Evolutionary conservation across 495 filamentous ascomycete genomes (phyloP), one percentile per base, ranked within the genome.

Genomic region (Hypomontagnella monticulosa): DNA sequence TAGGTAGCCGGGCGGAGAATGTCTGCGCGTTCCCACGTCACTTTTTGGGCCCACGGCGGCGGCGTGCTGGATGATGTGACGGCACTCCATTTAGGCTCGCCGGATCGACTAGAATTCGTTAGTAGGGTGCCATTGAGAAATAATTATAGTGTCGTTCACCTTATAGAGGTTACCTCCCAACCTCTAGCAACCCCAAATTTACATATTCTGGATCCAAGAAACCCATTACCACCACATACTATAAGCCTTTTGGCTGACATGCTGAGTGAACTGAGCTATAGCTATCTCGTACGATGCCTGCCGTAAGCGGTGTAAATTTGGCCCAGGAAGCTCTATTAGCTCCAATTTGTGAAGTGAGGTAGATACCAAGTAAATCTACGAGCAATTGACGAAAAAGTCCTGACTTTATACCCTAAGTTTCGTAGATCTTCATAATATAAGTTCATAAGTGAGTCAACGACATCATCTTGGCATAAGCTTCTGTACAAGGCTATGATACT

Each of bases 141-240:
- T 27, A 12, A 41, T 18, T 20, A 40, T 12, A 18, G 37, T 53
- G 16, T 53, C 10, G 15, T 36, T 10, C 30, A 63, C 92, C 91
- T 95, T 61, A 98, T 85, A 3, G 93, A 97, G 27, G 85, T 93
- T 12, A 97, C 93, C 50, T 89, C 84, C 93, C 94, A 97, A 46
- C 91, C 90, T 61, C 92, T 81, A 40, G 86, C 80, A 41, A 89
- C 85, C 27, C 92, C 95, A 36, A 89, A 87, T 84, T 91, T 94
- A 79, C 93, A 97, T 78, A 99, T 97, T 51, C 93, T 83, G 20
- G 91, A 93, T 11, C 93, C 93, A 82, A 99, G 77, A 73, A 99
- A 99, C n/a, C 95, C 95, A 71, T 88, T 97, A 52, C 95, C 95
- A 52, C 95, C 95, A 48, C 90, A 94, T 47, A 99, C 93, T 37